Percentiles rank a stretch among this genome's conserved stretches.
These are phyloP conservation scores for Populus trichocarpa DNA, from an alignment of 441 rosid genomes.

Conservation along the genomic window DNA sequence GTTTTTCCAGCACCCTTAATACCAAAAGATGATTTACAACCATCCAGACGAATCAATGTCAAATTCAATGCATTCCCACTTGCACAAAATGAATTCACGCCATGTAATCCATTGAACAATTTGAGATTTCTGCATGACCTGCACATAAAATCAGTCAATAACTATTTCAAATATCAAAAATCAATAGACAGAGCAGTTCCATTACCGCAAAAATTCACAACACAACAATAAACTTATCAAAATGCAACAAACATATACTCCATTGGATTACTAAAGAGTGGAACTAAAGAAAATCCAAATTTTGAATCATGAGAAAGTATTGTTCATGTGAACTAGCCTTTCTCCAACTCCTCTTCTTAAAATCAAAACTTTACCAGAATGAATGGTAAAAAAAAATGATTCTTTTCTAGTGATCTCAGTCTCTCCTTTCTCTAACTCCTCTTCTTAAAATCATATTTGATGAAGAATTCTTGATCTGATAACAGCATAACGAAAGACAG, in stretches of 20 bases:
- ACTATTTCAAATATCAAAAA: neutral
- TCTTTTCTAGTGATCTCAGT: neutral
- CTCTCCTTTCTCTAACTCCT: neutral
- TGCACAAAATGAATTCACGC: constrained; percentile 22
- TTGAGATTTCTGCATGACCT: constrained; percentile 43
- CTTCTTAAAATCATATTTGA: neutral
- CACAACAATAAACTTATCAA: neutral
- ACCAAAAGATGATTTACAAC: constrained; percentile 32
- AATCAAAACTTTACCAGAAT: neutral
- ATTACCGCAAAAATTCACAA: neutral
- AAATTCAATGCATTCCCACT: constrained; percentile 27
- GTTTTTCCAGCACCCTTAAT: constrained; percentile 38
- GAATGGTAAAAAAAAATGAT: neutral
- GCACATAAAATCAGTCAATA: neutral
- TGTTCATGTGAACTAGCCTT: neutral
- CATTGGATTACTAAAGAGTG: neutral
- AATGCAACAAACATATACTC: neutral
- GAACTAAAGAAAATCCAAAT: neutral
- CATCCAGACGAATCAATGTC: constrained; percentile 18
- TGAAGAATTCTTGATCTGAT: neutral
- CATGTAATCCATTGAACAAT: constrained; percentile 35
- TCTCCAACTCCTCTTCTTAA: too few relatives aligned
- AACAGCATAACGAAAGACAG: neutral
- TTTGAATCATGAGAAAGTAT: neutral
- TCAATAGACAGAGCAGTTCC: neutral